Evolutionary conservation across 768 basidiomycete species (phyloP).

Genomic region (Amanita exitialis): DNA sequence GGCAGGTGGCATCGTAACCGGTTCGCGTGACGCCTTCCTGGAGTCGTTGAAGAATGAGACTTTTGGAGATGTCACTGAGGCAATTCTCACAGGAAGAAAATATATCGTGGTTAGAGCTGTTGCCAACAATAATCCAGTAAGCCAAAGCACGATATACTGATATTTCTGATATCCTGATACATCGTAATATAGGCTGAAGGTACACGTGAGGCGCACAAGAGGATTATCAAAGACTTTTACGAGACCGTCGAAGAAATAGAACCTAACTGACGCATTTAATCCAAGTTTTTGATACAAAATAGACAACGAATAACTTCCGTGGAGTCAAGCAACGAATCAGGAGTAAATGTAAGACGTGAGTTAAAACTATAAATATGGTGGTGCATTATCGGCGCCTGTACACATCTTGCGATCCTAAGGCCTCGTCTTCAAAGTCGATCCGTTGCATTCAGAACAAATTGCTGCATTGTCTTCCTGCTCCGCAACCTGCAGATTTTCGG

Average conservation of each 20-base stretch:
- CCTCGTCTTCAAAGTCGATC: no score
- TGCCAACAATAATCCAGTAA: constrained; percentile 38
- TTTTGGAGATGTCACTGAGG: constrained; percentile 58
- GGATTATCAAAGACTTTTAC: constrained; percentile 82
- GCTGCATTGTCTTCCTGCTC: no score
- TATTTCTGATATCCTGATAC: constrained; percentile 1
- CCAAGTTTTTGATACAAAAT: background rate
- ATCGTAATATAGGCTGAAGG: constrained; percentile 39
- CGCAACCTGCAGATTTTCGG: no score
- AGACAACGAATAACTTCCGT: background rate
- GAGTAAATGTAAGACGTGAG: no score
- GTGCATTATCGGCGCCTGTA: no score
- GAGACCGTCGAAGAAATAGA: constrained; percentile 67
- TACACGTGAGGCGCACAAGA: constrained; percentile 59
- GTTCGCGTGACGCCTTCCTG: constrained; percentile 43
- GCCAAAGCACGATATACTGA: constrained; percentile 11
- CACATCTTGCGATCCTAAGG: no score
- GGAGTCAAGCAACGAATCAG: no score
- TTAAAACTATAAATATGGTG: no score
- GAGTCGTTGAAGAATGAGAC: constrained; percentile 21
- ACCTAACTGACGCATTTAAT: constrained; percentile 27
- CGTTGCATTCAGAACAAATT: no score
- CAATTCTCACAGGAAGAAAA: constrained; percentile 68
- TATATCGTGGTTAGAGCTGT: constrained; percentile 72
- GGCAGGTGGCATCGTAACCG: constrained; percentile 75